Percentiles rank a stretch among this genome's conserved stretches.
These are phyloP conservation scores for Heterobasidion annosum DNA, from an alignment of 1,284 basidiomycete species.

Conservation along the genomic window DNA sequence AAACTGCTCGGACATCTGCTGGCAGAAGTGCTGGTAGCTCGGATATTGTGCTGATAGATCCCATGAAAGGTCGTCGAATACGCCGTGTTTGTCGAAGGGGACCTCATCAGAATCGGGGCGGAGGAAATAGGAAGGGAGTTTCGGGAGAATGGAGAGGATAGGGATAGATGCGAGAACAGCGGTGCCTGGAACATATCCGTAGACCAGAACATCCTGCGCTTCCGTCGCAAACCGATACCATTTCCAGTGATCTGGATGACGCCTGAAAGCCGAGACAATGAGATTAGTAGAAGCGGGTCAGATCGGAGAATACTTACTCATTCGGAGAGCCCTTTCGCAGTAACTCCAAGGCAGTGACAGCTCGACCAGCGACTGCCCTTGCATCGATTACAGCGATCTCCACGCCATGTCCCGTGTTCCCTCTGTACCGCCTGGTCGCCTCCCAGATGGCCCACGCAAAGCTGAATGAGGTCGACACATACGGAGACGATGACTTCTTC, in stretches of 20 bases:
- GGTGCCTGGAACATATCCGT: conserved; percentile 53
- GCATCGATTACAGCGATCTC: conserved; percentile 74
- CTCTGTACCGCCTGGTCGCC: conserved; percentile 60
- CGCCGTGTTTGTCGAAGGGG: conserved; percentile 25
- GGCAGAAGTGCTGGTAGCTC: conserved; percentile 61
- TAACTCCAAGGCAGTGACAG: conserved; percentile 56
- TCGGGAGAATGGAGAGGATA: conserved; percentile 49
- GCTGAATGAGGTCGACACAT: conserved; percentile 67
- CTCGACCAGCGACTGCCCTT: conserved; percentile 40
- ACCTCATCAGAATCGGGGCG: conserved; percentile 27
- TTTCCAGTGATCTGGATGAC: conserved; percentile 57
- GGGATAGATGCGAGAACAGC: conserved; percentile 64
- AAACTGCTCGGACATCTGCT: conserved; percentile 55
- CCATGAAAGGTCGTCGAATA: conserved; percentile 47
- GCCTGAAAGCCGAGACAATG: conserved; percentile 27
- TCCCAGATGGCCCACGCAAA: conserved; percentile 77
- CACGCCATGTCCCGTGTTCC: conserved; percentile 60
- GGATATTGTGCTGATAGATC: conserved; percentile 48
- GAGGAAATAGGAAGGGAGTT: conserved; percentile 64
- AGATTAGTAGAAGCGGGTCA: conserved; percentile 1
- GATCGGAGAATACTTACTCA: conserved; percentile 34
- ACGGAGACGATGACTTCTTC: conserved; percentile 56
- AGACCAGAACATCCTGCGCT: conserved; percentile 64
- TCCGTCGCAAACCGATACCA: conserved; percentile 68
- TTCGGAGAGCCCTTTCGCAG: conserved; percentile 38